Evolutionary conservation across 2,329 filamentous ascomycete species (phyloP).

Genomic region (Bimuria novae-zelandiae): DNA sequence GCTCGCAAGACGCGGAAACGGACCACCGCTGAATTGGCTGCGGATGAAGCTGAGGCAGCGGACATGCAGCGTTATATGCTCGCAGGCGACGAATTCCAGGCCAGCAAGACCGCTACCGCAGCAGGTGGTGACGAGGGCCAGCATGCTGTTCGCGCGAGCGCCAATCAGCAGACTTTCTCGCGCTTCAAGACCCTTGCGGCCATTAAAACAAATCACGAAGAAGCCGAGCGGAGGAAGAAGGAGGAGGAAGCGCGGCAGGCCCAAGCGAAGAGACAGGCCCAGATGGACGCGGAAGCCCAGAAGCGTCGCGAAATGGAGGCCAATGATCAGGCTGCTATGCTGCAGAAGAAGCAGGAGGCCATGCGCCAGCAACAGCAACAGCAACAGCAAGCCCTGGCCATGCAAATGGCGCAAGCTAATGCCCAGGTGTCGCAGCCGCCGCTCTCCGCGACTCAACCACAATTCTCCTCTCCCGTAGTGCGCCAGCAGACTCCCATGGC

Average conservation of each 20-base stretch:
- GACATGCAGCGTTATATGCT: constrained; percentile 93
- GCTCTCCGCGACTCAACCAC: constrained; percentile 61
- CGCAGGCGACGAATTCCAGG: constrained; percentile 81
- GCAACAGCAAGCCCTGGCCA: constrained; percentile 47
- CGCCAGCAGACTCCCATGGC: constrained; percentile 54
- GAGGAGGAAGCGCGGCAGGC: constrained; percentile 54
- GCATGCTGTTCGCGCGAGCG: constrained; percentile 58
- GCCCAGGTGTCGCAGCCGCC: constrained; percentile 48
- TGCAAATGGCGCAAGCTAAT: constrained; percentile 28
- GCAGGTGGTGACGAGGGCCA: constrained; percentile 72
- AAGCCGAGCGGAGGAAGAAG: constrained; percentile 62
- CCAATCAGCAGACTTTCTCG: constrained; percentile 86
- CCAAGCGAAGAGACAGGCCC: constrained; percentile 48
- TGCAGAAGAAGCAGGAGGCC: constrained; percentile 35
- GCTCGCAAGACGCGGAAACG: constrained; percentile 88
- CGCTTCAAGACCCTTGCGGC: constrained; percentile 89
- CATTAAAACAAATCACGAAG: constrained; percentile 76
- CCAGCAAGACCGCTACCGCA: constrained; percentile 60
- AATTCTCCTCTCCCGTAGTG: constrained; percentile 67
- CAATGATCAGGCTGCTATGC: constrained; percentile 26
- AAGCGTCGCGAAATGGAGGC: constrained; percentile 42
- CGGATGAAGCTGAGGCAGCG: constrained; percentile 89
- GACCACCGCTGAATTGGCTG: constrained; percentile 91
- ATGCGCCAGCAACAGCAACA: constrained; percentile 57
- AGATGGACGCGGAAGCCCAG: constrained; percentile 40